Evolutionary conservation across 2,329 filamentous ascomycete species (phyloP), one percentile per base, ranked within the genome.

Genomic region (Lasiodiplodia gonubiensis): DNA sequence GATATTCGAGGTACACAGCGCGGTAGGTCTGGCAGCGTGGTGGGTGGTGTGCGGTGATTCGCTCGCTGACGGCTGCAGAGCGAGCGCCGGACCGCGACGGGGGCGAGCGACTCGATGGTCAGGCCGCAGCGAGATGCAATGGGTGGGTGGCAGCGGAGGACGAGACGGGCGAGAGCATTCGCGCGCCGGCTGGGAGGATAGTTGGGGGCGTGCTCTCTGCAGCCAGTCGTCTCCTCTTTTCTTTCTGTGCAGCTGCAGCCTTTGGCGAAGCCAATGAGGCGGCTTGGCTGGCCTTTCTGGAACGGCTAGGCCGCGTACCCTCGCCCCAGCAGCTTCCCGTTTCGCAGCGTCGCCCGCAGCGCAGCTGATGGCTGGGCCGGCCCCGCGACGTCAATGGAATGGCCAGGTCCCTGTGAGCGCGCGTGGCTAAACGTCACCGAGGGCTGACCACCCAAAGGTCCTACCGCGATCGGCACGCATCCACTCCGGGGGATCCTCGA

Each of bases 401-500:
- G 30, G 54, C 27, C 37, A 27, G 7, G 54, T 37, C 35, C 35
- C 23, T 42, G 35, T 18, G 39, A 1, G 23, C 54, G 55, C 55
- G 55, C 55, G 55, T 60, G 55, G 55, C 55, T 51, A 18, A 49
- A 61, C 57, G 57, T 61, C 57, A 61, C 57, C 52, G 21, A 46
- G 55, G 39, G 42, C 57, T 51, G 42, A 61, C 59, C 46, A 63
- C 46, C 59, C 46, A 37, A 37, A n/a, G 46, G 42, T 46, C 49
- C 59, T 27, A 5, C 46, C 59, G 59, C 59, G 59, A 63, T 63
- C 59, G 59, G 59, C 59, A 14, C 59, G 42, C 57, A 37, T n/a
- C 59, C 59, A 18, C 59, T 63, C 59, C n/a, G 59, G 59, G 59
- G 59, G 59, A 63, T 63, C 59, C 59, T 63, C 59, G 57, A 59